These are phyloP conservation scores for Tribonema minus DNA, from an alignment of 108 stramenopile species.

Conservation along the genomic window DNA sequence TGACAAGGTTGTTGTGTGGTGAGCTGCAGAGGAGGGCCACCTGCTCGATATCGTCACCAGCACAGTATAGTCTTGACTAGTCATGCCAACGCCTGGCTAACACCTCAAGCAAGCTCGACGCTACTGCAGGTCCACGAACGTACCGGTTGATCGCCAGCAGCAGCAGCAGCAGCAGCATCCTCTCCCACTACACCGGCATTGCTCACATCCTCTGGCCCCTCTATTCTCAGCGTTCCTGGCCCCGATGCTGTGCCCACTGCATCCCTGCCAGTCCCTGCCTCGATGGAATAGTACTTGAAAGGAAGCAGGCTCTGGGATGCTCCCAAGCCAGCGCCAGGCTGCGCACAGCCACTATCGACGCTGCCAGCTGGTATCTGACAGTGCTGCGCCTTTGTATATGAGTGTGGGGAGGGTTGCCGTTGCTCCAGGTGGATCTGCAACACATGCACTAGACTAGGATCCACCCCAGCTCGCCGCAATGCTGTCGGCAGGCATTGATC, in stretches of 20 bases:
- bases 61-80: too few relatives aligned
- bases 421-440: constrained; percentile 9
- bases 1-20: too few relatives aligned
- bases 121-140: too few relatives aligned
- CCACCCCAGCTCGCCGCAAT: constrained; percentile 26
- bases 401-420: neutral
- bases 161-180: too few relatives aligned
- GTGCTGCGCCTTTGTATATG: neutral
- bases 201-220: too few relatives aligned
- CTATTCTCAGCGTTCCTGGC: constrained; percentile 33
- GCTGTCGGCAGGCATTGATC: constrained; percentile 20
- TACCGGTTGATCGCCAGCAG: too few relatives aligned
- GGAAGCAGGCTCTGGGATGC: neutral
- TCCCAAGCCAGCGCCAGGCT: neutral
- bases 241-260: constrained; percentile 38
- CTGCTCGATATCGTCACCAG: too few relatives aligned
- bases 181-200: too few relatives aligned
- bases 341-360: neutral
- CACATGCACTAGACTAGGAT: constrained; percentile 26
- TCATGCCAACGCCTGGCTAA: too few relatives aligned
- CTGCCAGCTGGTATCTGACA: neutral
- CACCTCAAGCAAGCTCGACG: too few relatives aligned
- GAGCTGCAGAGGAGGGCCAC: too few relatives aligned
- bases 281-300: constrained; percentile 25
- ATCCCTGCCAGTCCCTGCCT: constrained; percentile 32